Evolutionary conservation across 306 rosid genomes (phyloP).

Genomic region (Rosa persica): DNA sequence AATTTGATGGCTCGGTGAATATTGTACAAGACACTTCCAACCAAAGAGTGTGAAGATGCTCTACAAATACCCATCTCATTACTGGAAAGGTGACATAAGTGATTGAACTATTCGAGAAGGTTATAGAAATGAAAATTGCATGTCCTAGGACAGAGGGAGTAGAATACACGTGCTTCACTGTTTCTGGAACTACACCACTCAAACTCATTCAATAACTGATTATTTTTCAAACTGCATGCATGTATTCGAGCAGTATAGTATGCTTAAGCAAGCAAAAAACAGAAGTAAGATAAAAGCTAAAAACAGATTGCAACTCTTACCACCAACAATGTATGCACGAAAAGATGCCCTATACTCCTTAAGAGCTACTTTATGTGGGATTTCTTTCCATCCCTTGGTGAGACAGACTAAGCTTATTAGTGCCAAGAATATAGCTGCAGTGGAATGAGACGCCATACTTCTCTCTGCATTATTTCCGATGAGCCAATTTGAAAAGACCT

Average conservation of each 20-base stretch:
- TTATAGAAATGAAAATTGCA: neutral
- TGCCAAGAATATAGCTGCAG: conserved; percentile 60
- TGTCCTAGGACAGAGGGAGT: neutral
- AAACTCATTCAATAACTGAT: neutral
- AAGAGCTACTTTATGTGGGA: conserved; percentile 42
- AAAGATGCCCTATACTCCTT: conserved; percentile 73
- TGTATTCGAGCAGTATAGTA: neutral
- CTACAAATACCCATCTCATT: neutral
- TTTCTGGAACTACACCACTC: neutral
- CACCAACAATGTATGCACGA: conserved; percentile 60
- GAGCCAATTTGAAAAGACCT: conserved; percentile 82
- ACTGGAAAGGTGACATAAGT: neutral
- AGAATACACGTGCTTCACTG: neutral
- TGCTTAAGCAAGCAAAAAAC: neutral
- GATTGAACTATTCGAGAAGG: neutral
- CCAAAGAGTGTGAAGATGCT: neutral
- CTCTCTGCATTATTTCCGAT: conserved; percentile 46
- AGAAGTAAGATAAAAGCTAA: neutral
- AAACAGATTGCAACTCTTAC: conserved; percentile 38
- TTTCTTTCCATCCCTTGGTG: conserved; percentile 64
- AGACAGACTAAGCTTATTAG: conserved; percentile 52
- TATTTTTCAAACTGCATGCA: neutral
- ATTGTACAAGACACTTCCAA: neutral
- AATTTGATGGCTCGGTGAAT: neutral
- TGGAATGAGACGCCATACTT: conserved; percentile 47